Conservation (phyloP, 805 yeast genomes). For the Blastobotrys muscicola region DNA sequence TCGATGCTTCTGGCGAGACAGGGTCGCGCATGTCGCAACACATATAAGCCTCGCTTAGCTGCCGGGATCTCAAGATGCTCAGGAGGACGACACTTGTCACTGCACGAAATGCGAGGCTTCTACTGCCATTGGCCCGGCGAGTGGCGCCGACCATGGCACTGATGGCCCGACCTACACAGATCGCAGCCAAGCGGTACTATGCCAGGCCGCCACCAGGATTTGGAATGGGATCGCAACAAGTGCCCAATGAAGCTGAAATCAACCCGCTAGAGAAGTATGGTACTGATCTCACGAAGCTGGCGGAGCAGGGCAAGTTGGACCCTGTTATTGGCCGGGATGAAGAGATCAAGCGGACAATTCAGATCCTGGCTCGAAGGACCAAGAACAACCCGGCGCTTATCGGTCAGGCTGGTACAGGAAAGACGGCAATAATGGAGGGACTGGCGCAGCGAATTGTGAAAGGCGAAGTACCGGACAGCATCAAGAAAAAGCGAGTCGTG, state of each 20-base stretch:
- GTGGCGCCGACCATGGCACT: no score
- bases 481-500: constrained; percentile 76
- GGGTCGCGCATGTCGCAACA: no score
- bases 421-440: constrained; percentile 94
- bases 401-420: constrained; percentile 97
- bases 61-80: not conserved
- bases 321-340: constrained; percentile 98
- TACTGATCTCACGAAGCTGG: constrained; percentile 74
- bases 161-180: no score
- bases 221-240: constrained; percentile 2
- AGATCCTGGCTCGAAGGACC: constrained; percentile 83
- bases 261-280: constrained; percentile 83
- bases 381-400: constrained; percentile 92
- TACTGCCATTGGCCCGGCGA: no score
- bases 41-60: no score
- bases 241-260: constrained; percentile 20
- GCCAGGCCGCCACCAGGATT: no score
- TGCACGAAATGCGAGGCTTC: no score
- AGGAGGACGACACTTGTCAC: not conserved
- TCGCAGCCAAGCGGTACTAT: no score
- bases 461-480: constrained; percentile 90
- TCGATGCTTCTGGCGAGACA: no score
- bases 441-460: constrained; percentile 85
- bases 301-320: constrained; percentile 82
- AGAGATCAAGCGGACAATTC: constrained; percentile 87